A percentile compares a stretch with the other conserved stretches of the same genome.
Evolutionary conservation across 2,329 filamentous ascomycete species (phyloP).

Genomic region (Coleophoma eucalyptorum): DNA sequence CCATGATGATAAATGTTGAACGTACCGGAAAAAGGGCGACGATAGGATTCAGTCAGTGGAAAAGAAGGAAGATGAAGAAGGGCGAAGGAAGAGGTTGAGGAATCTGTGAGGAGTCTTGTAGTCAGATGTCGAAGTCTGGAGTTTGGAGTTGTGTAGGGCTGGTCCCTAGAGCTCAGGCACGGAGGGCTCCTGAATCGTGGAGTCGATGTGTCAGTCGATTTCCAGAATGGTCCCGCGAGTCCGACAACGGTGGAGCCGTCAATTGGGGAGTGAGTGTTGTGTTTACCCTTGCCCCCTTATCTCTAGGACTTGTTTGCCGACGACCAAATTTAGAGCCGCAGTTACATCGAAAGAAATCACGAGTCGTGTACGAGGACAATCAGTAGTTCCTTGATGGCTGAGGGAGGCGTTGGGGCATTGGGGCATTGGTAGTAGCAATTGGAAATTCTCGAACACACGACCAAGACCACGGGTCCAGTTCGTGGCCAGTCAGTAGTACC

Average conservation of each 20-base stretch:
- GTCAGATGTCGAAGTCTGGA: not conserved
- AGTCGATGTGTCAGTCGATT: constrained; percentile 1
- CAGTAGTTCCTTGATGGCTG: too few species aligned
- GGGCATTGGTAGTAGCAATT: too few species aligned
- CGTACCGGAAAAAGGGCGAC: not conserved
- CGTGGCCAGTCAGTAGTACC: too few species aligned
- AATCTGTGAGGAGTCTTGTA: not conserved
- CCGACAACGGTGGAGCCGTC: not conserved
- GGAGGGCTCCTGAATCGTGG: not conserved
- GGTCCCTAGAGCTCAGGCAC: not conserved
- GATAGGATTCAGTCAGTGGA: not conserved
- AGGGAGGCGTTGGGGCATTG: too few species aligned
- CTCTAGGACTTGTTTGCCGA: too few species aligned
- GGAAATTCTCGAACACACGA: too few species aligned
- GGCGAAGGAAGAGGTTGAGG: not conserved
- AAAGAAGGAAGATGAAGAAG: not conserved
- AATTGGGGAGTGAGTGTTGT: not conserved
- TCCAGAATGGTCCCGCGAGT: not conserved
- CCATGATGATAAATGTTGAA: not conserved
- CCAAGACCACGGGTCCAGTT: too few species aligned
- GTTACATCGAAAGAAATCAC: not conserved
- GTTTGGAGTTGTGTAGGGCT: not conserved
- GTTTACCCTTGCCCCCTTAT: too few species aligned
- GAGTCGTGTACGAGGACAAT: not conserved
- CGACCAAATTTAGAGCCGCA: not conserved